Base-by-base conservation (phyloP, 1,284 basidiomycete genomes). In the Fistulina hepatica region DNA sequence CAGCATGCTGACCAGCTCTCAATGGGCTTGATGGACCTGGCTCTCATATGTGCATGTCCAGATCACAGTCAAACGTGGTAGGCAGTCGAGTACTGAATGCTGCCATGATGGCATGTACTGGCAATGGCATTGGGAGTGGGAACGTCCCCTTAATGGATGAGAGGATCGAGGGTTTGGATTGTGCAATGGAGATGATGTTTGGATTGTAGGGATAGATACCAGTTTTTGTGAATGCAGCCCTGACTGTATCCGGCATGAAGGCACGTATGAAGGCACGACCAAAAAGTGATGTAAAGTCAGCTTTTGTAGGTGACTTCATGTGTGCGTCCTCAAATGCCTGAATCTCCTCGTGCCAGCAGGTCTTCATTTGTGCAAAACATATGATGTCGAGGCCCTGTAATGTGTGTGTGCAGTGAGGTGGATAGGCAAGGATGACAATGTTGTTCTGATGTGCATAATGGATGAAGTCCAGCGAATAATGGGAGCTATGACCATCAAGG, bases 371-470 rank as follows among this genome's bases (percentile, higher is more conserved):
- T 26, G 47, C 52, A 45, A 64, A 65, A 44, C 57, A 60, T 1
- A 59, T 55, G n/a, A 64, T 55, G 46, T 65, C 57, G 15, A 64
- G 53, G 9, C 59, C 60, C 45, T 64, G 60, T 2, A 60, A 45
- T 5, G 52, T 52, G 49, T 65, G 59, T 3, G 56, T 65, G 36
- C 54, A 61, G 43, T 66, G 63, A 4, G 62, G 53, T 33, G 60
- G 63, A 36, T 65, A 65, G 1, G 52, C 52, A 7, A 64, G 43
- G 17, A 66, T 44, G n/a, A 43, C 36, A 36, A 60, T 57, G 17
- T 52, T 49, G 33, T 46, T 28, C 7, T 36, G 38, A 5, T 22
- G 19, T 3, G 48, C 49, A 43, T 41, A 51, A 2, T 51, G 24
- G 9, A 59, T 41, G 34, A 60, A 39, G 8, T 45, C 42, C 2